Evolutionary conservation across 495 filamentous ascomycete genomes (phyloP), one percentile per base, ranked within the genome.

Genomic region (Tuber umbilicatum): DNA sequence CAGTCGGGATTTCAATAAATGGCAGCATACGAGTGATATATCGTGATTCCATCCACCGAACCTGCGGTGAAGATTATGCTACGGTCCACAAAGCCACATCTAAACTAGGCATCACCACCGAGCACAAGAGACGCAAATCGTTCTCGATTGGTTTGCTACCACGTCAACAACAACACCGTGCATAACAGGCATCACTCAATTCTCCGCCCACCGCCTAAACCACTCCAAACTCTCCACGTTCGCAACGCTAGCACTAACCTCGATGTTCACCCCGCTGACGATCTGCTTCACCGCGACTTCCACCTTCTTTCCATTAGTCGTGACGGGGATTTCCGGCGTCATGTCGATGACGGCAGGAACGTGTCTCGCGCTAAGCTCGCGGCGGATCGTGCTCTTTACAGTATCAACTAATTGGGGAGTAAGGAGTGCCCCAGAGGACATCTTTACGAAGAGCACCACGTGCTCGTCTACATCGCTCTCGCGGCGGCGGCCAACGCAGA

Each of bases 221-320:
- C 92, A 97, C 68, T 91, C 91, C 78, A 97, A 85, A 80, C 92
- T 94, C 76, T 88, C 89, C 1, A 90, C 88, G 83, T 97, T 97
- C 4, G 91, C 92, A 60, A 97, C 93, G 75, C 91, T 94, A 0
- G 94, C 92, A 43, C 90, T 91, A 17, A 92, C 93, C 85, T 92
- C 94, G 73, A 96, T 90, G 71, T 92, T 89, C 80, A 92, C 86
- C 1, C 94, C 94, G 45, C 91, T 94, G n/a, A 97, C 82, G 60
- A 97, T 97, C 85, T 96, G 93, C 85, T 97, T 97, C 39, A 97
- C 93, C 3, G 93, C 91, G 45, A 94, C 92, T 81, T 97, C 94
- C 55, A 97, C 92, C 85, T 97, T 97, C 86, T 97, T 97, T 64
- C 94, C 94, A 81, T 97, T 97, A 0, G 89, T 90, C 41, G 94